phyloP scores from a whole-genome alignment of 148 eudicot species.

The Chenopodium berlandieri region DNA sequence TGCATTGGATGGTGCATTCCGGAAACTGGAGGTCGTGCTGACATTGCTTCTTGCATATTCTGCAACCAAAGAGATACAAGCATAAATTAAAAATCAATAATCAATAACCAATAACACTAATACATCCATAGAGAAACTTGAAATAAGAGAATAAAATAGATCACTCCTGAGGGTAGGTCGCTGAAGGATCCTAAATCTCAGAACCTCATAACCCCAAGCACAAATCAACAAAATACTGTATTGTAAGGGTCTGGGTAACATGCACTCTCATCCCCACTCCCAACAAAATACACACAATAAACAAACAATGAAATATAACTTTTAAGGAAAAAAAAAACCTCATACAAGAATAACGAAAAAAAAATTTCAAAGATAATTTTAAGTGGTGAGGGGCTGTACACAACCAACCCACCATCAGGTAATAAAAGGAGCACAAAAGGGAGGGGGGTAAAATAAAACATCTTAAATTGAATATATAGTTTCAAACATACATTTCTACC shows the following conservation, averaged over 20 bases:
- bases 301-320: no score
- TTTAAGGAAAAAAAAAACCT: no score
- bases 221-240: no score
- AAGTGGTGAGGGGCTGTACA: neutral
- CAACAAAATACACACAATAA: no score
- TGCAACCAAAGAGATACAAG: slow-evolving; percentile 25
- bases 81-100: neutral
- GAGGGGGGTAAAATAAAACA: neutral
- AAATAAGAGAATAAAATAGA: neutral
- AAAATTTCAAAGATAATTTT: no score
- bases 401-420: neutral
- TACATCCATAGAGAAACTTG: neutral
- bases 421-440: neutral
- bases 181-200: neutral
- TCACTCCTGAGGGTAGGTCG: neutral
- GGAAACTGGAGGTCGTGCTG: slow-evolving; percentile 38
- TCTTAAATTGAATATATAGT: neutral
- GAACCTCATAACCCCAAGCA: neutral
- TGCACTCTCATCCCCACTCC: no score
- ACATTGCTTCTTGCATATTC: slow-evolving; percentile 49
- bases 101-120: neutral
- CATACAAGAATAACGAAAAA: no score
- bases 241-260: no score
- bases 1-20: slow-evolving; percentile 49
- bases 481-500: slow-evolving; percentile 42